Base-by-base conservation (phyloP, 2,329 filamentous ascomycete genomes). In the Teratosphaeria nubilosa region DNA sequence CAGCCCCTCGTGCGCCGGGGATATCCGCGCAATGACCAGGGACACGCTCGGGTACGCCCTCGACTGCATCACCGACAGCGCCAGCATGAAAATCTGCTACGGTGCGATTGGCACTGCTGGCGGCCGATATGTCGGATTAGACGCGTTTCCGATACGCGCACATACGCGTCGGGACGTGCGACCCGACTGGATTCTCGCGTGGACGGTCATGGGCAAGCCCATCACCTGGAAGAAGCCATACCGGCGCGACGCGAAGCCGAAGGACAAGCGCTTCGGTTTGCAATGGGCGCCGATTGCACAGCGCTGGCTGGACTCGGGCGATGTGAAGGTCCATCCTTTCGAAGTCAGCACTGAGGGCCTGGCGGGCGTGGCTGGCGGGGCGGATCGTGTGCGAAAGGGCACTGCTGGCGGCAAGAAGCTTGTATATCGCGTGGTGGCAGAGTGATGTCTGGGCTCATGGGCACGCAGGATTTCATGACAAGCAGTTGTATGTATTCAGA, bases 21-120 rank as follows among this genome's bases (percentile, higher is more conserved):
- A 24, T 11, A 51, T 51, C 11, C 50, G 50, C 4, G 50, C 20
- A 4, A 2, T 30, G 5, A 55, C 24, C n/a, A 25, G 16, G n/a
- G 22, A 32, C 31, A 9, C 34, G 74, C 34, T 37, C 16, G 34
- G 4, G 34, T 37, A 37, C 16, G 34, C 34, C 4, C 11, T 37
- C 11, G 34, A 37, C 34, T 37, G 34, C 34, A 37, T 37, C 34
- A 37, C 34, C 34, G 16, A 16, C 34, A 37, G 11, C 11, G 16
- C 34, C 11, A 37, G 11, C 34, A 37, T 37, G 34, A 37, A 37
- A 13, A 37, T 37, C 11, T 37, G 34, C 16, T 37, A 37, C 34
- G 34, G 16, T 4, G 16, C 11, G 11, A 13, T 37, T 13, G 34
- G 34, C 11, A 13, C 6, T 13, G 16, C 34, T 13, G 34, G 34